Conservation (phyloP, 352 stramenopile genomes). For the Phytophthora foliorum region DNA sequence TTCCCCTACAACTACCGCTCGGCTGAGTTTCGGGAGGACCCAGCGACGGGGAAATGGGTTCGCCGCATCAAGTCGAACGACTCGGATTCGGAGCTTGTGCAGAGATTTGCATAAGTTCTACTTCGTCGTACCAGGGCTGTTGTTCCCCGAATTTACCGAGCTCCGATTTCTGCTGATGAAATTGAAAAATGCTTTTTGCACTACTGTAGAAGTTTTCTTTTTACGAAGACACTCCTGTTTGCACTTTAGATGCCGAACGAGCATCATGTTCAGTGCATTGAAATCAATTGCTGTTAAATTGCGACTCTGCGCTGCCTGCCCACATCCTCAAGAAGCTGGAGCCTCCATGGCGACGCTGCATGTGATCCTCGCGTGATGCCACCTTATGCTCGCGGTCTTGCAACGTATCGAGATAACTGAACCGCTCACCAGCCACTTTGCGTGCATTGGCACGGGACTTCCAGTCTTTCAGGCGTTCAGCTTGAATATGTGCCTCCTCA, state of each 20-base stretch:
- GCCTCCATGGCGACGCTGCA: constrained; percentile 76
- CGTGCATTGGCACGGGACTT: constrained; percentile 60
- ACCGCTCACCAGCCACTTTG: constrained; percentile 56
- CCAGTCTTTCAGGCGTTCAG: constrained; percentile 61
- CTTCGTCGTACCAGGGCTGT: background rate
- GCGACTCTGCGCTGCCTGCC: constrained; percentile 79
- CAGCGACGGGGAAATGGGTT: constrained; percentile 48
- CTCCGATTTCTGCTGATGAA: background rate
- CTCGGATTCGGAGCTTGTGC: constrained; percentile 36
- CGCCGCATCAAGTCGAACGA: constrained; percentile 43
- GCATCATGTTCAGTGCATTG: background rate
- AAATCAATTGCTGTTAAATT: constrained; percentile 56
- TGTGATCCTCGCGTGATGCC: constrained; percentile 60
- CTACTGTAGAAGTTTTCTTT: background rate
- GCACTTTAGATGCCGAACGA: background rate
- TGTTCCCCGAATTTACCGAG: background rate
- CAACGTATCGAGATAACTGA: constrained; percentile 68
- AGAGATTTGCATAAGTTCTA: constrained; percentile 29
- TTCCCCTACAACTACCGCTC: constrained; percentile 74
- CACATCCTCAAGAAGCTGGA: constrained; percentile 82
- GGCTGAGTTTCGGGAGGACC: constrained; percentile 65
- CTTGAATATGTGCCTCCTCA: constrained; percentile 35
- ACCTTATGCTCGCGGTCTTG: constrained; percentile 70
- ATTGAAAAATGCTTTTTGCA: background rate
- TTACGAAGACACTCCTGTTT: background rate